phyloP scores from a whole-genome alignment of 169 alveolate genomes.

The Cryptosporidium ryanae region DNA sequence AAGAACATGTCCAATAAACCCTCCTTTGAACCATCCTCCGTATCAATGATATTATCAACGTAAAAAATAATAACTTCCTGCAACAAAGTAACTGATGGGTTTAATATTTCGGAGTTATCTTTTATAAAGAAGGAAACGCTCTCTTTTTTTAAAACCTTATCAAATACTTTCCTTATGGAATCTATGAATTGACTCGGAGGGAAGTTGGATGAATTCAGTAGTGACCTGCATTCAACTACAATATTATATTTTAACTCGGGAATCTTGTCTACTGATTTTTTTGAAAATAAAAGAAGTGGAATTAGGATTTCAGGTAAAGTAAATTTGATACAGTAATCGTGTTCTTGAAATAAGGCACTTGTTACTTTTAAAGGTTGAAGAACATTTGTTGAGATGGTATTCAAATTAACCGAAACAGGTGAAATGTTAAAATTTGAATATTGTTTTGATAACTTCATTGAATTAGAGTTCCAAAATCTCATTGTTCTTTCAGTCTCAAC shows the following conservation, averaged over 20 bases:
- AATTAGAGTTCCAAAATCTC: not conserved
- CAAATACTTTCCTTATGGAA: not conserved
- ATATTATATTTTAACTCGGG: conserved; percentile 37
- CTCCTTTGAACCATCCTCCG: not conserved
- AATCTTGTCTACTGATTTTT: conserved; percentile 6
- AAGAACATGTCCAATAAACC: not conserved
- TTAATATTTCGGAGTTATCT: not conserved
- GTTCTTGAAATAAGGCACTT: conserved; percentile 43
- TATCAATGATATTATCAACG: conserved; percentile 6
- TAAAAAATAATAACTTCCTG: conserved; percentile 30
- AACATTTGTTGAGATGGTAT: conserved; percentile 1
- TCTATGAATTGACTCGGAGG: conserved; percentile 7
- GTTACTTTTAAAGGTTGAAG: conserved; percentile 23
- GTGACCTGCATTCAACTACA: conserved; percentile 30
- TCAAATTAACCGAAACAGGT: not conserved
- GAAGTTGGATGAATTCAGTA: conserved; percentile 14
- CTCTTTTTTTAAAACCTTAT: not conserved
- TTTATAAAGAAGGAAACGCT: not conserved
- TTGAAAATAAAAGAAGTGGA: conserved; percentile 21
- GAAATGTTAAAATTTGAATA: not conserved
- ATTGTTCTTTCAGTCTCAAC: not conserved
- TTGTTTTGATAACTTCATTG: conserved; percentile 10
- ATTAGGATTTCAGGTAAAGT: conserved; percentile 30
- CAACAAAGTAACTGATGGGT: conserved; percentile 5
- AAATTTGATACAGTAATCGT: not conserved